These are phyloP conservation scores for Puccinia polysora DNA, from an alignment of 1,284 basidiomycete genomes.

Conservation along the genomic window DNA sequence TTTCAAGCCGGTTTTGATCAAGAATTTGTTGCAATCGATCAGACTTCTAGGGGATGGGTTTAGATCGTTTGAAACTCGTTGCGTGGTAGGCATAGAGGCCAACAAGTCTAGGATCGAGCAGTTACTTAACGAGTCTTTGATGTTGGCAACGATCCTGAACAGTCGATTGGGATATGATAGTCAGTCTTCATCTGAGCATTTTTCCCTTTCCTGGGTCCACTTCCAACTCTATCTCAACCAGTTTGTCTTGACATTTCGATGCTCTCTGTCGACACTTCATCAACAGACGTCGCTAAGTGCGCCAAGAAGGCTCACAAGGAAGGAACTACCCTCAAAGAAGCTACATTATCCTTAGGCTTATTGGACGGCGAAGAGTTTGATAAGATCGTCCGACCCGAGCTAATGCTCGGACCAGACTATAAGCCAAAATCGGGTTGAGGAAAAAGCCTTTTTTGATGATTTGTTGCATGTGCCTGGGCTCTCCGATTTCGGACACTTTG, in stretches of 20 bases:
- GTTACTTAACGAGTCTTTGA: slow-evolving; percentile 87
- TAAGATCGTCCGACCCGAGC: slow-evolving; percentile 86
- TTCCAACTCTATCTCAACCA: too few species aligned
- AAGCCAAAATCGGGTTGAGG: slow-evolving; percentile 9
- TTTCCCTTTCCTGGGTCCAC: too few species aligned
- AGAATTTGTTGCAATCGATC: slow-evolving; percentile 94
- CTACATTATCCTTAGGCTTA: slow-evolving; percentile 79
- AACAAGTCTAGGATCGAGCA: slow-evolving; percentile 88
- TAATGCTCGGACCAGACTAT: slow-evolving; percentile 51
- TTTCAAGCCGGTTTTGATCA: slow-evolving; percentile 98
- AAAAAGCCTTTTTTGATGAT: neutral
- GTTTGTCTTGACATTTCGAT: neutral
- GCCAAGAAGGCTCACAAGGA: slow-evolving; percentile 99
- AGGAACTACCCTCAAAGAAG: slow-evolving; percentile 90
- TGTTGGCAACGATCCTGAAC: slow-evolving; percentile 94
- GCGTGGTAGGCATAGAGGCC: slow-evolving; percentile 90
- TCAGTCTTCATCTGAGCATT: slow-evolving; percentile 57
- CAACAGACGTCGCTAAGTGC: slow-evolving; percentile 85
- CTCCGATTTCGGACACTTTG: too few species aligned
- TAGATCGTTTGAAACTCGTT: slow-evolving; percentile 92
- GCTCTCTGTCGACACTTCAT: too few species aligned
- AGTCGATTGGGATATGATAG: slow-evolving; percentile 89
- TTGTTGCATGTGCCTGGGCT: too few species aligned
- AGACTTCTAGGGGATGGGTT: slow-evolving; percentile 87
- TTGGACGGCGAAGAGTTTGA: slow-evolving; percentile 90